Evolutionary conservation across 2,329 filamentous ascomycete genomes (phyloP).

Genomic region (Fusarium newnesense): DNA sequence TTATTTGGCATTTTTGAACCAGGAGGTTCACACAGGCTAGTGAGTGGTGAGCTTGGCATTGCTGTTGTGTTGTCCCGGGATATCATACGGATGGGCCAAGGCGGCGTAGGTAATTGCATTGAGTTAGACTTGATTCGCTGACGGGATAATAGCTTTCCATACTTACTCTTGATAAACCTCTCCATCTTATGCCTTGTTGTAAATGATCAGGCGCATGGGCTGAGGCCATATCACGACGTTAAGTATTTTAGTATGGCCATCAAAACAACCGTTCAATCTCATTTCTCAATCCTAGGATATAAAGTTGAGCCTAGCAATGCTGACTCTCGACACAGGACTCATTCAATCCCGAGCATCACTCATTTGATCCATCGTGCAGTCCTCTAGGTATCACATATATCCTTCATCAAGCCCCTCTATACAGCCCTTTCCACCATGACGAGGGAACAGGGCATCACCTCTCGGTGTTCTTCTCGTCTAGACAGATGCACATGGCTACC

Average conservation of each 20-base stretch:
- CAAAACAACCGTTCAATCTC: background rate
- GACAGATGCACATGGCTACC: conserved; percentile 72
- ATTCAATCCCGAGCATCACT: background rate
- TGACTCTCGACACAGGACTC: background rate
- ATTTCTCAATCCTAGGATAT: background rate
- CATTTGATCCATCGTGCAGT: background rate
- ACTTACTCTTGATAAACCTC: background rate
- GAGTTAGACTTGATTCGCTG: background rate
- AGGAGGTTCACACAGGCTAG: background rate
- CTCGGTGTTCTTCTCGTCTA: conserved; percentile 71
- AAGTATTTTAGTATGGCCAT: background rate
- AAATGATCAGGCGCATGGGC: background rate
- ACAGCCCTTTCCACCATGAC: background rate
- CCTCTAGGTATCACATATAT: conserved; percentile 4
- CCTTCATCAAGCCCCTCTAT: background rate
- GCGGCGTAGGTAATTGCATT: background rate
- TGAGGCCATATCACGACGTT: background rate
- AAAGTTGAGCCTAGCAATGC: background rate
- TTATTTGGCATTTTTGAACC: background rate
- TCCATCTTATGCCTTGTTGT: background rate
- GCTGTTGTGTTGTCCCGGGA: background rate
- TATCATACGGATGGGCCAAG: background rate
- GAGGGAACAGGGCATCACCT: background rate
- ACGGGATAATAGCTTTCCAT: background rate
- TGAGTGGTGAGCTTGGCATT: conserved; percentile 14